A percentile compares a stretch with the other conserved stretches of the same genome.
Conservation (phyloP, 2,329 filamentous ascomycete genomes). For the Clonostachys chloroleuca region DNA sequence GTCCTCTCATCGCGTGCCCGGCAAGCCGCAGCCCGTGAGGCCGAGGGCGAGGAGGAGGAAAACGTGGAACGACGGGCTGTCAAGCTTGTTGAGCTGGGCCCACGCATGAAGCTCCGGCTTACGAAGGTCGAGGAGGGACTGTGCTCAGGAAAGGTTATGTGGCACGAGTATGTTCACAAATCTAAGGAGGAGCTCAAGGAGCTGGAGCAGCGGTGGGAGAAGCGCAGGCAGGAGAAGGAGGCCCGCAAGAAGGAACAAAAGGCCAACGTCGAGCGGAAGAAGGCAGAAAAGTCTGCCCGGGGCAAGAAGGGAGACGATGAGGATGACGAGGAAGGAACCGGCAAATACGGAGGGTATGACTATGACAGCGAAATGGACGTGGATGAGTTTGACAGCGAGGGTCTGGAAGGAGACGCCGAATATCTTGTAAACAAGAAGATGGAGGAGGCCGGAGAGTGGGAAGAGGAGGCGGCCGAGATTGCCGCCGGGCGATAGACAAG, state of each 20-base stretch:
- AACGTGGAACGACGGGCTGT: slow-evolving; percentile 81
- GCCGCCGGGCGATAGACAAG: neutral
- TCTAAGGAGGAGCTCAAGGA: slow-evolving; percentile 70
- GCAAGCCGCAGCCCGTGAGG: slow-evolving; percentile 32
- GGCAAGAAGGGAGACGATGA: slow-evolving; percentile 31
- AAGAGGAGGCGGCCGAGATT: slow-evolving; percentile 42
- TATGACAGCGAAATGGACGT: slow-evolving; percentile 35
- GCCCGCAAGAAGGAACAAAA: slow-evolving; percentile 76
- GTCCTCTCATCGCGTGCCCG: slow-evolving; percentile 51
- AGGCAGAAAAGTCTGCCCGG: slow-evolving; percentile 37
- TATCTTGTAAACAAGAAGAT: slow-evolving; percentile 42
- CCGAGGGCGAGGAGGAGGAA: slow-evolving; percentile 41
- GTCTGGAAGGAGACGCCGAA: slow-evolving; percentile 42
- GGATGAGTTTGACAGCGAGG: slow-evolving; percentile 48
- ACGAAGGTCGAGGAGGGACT: slow-evolving; percentile 96
- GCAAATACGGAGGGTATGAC: slow-evolving; percentile 34
- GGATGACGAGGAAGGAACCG: slow-evolving; percentile 25
- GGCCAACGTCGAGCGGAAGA: slow-evolving; percentile 87
- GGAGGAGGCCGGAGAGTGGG: slow-evolving; percentile 47
- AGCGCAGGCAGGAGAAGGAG: slow-evolving; percentile 76
- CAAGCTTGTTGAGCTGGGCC: slow-evolving; percentile 88
- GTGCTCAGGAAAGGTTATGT: slow-evolving; percentile 87
- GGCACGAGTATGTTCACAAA: slow-evolving; percentile 95
- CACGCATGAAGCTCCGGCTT: slow-evolving; percentile 81
- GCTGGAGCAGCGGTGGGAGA: slow-evolving; percentile 79